phyloP scores from a whole-genome alignment of 495 filamentous ascomycete genomes.

The Penicillium fimorum region DNA sequence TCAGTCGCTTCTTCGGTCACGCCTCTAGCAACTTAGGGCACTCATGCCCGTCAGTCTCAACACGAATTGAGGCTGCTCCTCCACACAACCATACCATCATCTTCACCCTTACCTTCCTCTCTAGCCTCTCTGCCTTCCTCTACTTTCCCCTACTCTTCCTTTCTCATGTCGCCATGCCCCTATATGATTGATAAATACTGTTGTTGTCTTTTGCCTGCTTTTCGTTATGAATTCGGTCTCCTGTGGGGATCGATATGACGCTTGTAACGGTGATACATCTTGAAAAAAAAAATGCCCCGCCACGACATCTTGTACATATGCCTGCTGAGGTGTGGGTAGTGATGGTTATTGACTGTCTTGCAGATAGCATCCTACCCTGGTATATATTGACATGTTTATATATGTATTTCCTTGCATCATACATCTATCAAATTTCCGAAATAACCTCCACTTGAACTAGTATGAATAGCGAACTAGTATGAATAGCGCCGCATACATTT shows the following conservation, averaged over 20 bases:
- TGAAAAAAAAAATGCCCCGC: slow-evolving; percentile 10
- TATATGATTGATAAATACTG: slow-evolving; percentile 30
- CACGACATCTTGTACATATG: slow-evolving; percentile 25
- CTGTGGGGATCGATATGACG: slow-evolving; percentile 17
- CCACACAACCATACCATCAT: not conserved
- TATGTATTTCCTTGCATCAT: not conserved
- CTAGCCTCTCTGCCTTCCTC: slow-evolving; percentile 10
- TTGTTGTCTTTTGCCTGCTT: slow-evolving; percentile 16
- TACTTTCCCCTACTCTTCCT: slow-evolving; percentile 18
- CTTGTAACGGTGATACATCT: slow-evolving; percentile 16
- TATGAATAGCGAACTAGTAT: not conserved
- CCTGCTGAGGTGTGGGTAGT: slow-evolving; percentile 16
- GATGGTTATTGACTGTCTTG: slow-evolving; percentile 7
- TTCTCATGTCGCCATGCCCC: slow-evolving; percentile 30
- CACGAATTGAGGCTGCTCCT: slow-evolving; percentile 1
- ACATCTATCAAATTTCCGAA: not conserved
- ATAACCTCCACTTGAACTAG: not conserved
- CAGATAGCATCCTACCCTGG: slow-evolving; percentile 14
- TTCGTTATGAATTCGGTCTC: slow-evolving; percentile 12
- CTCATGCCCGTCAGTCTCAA: not conserved
- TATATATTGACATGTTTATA: slow-evolving; percentile 11
- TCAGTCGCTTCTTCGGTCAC: not conserved
- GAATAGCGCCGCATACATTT: not conserved
- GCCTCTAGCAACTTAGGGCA: not conserved
- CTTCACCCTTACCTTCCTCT: not conserved